These are phyloP conservation scores for Mucor saturninus DNA, from an alignment of 371 early-diverging fungal genomes.

Conservation along the genomic window DNA sequence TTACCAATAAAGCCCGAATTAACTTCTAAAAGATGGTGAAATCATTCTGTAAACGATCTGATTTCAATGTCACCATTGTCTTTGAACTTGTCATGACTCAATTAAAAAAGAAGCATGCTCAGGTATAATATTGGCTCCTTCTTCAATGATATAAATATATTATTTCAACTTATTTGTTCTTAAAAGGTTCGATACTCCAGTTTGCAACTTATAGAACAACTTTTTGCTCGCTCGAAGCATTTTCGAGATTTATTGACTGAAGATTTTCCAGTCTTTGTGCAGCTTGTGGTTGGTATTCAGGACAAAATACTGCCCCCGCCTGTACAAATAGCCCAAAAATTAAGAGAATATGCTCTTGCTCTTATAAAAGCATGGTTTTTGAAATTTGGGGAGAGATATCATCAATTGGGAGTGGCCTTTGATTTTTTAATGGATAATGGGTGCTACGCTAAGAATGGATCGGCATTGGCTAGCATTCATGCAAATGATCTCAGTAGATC, in stretches of 20 bases:
- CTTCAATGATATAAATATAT: not conserved
- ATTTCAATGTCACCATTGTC: conserved; percentile 43
- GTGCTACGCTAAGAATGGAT: conserved; percentile 12
- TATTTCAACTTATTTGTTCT: not conserved
- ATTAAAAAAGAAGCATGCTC: conserved; percentile 68
- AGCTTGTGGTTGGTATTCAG: conserved; percentile 64
- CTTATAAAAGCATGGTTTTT: conserved; percentile 61
- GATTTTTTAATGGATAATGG: conserved; percentile 54
- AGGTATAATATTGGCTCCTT: conserved; percentile 38
- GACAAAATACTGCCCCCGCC: conserved; percentile 65
- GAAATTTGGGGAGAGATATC: conserved; percentile 60
- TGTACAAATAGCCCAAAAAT: conserved; percentile 48
- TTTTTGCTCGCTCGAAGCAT: conserved; percentile 70
- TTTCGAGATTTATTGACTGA: conserved; percentile 61
- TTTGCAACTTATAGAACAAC: conserved; percentile 62
- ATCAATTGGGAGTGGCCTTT: conserved; percentile 57
- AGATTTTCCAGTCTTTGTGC: conserved; percentile 60
- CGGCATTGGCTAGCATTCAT: conserved; percentile 28
- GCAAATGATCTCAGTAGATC: conserved; percentile 21
- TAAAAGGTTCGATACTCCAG: conserved; percentile 68
- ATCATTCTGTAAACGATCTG: conserved; percentile 55
- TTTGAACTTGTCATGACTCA: conserved; percentile 57
- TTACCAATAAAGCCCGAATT: not conserved
- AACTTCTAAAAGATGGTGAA: conserved; percentile 47
- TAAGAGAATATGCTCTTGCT: conserved; percentile 57